These are phyloP conservation scores for Colletotrichum navitas DNA, from an alignment of 2,329 filamentous ascomycete genomes.

Conservation along the genomic window DNA sequence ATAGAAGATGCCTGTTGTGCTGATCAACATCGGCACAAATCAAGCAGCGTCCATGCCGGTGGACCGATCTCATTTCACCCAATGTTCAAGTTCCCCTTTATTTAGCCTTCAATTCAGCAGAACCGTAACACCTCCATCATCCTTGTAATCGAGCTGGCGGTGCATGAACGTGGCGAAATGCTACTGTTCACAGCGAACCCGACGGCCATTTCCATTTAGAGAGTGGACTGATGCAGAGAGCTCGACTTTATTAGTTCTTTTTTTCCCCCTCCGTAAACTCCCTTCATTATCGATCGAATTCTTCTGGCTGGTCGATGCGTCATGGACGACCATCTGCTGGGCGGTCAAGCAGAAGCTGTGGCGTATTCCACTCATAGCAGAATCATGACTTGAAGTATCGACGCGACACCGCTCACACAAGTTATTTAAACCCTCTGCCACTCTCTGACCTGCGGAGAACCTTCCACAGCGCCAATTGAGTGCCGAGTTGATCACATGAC, in stretches of 20 bases:
- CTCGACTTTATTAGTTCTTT: background rate
- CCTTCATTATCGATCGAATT: background rate
- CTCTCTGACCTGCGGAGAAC: background rate
- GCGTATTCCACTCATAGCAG: background rate
- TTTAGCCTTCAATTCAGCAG: background rate
- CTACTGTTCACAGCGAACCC: no score
- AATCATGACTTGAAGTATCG: background rate
- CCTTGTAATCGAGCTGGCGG: no score
- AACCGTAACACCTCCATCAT: background rate
- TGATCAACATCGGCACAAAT: background rate
- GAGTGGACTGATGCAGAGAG: background rate
- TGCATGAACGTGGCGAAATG: background rate
- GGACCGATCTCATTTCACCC: background rate
- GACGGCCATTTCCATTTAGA: background rate
- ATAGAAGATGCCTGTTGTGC: background rate
- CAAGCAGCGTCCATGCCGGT: background rate
- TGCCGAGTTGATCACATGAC: slow-evolving; percentile 29
- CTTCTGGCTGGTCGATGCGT: background rate
- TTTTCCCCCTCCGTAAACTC: background rate
- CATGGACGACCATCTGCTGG: background rate
- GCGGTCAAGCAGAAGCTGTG: background rate
- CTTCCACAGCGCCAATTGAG: slow-evolving; percentile 10
- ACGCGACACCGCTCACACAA: background rate
- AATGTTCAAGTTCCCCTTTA: background rate
- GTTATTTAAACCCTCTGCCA: no score